phyloP scores from a whole-genome alignment of 305 asterid genomes.

The Salvia sclarea region DNA sequence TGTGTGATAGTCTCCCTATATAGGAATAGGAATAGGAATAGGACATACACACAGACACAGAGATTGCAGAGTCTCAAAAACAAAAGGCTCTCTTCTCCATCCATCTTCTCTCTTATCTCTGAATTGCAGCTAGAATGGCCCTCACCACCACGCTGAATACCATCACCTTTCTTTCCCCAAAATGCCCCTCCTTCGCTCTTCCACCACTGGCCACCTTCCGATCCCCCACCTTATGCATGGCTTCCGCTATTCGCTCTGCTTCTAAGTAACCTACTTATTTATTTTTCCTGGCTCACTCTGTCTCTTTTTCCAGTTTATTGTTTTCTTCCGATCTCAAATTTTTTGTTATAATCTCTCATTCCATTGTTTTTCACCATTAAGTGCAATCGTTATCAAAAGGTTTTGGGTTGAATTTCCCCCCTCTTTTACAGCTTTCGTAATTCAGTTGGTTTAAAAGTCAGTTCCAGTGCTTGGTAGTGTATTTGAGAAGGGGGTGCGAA shows the following conservation, averaged over 20 bases:
- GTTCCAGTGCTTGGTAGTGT: background rate
- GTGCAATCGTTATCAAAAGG: background rate
- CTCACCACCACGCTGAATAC: conserved; percentile 47
- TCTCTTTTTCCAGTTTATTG: background rate
- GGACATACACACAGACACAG: too few relatives aligned
- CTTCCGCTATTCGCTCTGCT: conserved; percentile 52
- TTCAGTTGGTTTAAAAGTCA: background rate
- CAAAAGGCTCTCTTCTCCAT: too few relatives aligned
- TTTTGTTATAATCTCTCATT: background rate
- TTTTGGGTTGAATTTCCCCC: background rate
- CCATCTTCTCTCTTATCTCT: too few relatives aligned
- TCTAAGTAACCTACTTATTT: conserved; percentile 42
- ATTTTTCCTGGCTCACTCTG: background rate
- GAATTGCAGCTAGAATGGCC: conserved; percentile 41
- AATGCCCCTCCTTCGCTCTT: conserved; percentile 46
- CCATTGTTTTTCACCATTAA: background rate
- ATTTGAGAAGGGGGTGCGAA: background rate
- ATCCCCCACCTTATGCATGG: conserved; percentile 63
- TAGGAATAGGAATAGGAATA: too few relatives aligned
- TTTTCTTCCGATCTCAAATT: background rate
- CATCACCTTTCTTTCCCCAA: conserved; percentile 45
- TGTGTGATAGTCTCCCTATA: too few relatives aligned
- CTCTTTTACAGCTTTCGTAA: background rate
- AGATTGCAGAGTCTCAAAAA: too few relatives aligned
- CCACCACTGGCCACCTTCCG: conserved; percentile 48